Base-by-base conservation (phyloP, 2,329 filamentous ascomycete genomes). In the Colletotrichum sp. region DNA sequence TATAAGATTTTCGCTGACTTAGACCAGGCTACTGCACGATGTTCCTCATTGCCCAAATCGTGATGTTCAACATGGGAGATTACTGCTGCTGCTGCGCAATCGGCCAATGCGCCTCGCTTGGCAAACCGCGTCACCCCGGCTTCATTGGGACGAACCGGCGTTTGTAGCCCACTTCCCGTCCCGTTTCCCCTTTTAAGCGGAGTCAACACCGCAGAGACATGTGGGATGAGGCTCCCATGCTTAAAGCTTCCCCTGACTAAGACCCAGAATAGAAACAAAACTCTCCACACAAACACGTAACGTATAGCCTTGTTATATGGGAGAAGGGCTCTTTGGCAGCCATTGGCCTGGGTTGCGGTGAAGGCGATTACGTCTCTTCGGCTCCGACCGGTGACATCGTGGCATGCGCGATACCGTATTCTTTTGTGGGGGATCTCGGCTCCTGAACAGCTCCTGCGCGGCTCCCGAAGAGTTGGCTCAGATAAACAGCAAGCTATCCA, bases 81-180 rank as follows among this genome's bases (percentile, higher is more conserved):
- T 43, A 65, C 34, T 65, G 60, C 60, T 65, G 32, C 38, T 36
- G 64, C 64, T 52, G 68, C 60, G 68, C 68, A 71, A 71, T 71
- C 68, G 24, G 60, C 58, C 60, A 64, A 63, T 71, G 68, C 68
- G 68, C 68, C 68, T 66, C 68, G 21, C 43, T 71, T 71, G 30
- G 68, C 68, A 65, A 32, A 65, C 38, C 60, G 58, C 43, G 60
- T 65, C 38, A 71, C 60, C 68, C 60, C 43, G 28, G 68, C 30
- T 36, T 18, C 8, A 21, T 65, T 71, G 58, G 68, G 58, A 71
- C 21, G 68, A 71, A 71, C 60, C 38, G 48, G 64, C 43, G 68
- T 71, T 65, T 61, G 10, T 43, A 48, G 43, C 55, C 67, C 67
- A 70, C 67, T 70, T 70, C 67, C 67, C 67, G 67, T 70, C 36